Evolutionary conservation across 306 rosid species (phyloP), one percentile per base, ranked within the genome.

Genomic region (Bauhinia variegata): DNA sequence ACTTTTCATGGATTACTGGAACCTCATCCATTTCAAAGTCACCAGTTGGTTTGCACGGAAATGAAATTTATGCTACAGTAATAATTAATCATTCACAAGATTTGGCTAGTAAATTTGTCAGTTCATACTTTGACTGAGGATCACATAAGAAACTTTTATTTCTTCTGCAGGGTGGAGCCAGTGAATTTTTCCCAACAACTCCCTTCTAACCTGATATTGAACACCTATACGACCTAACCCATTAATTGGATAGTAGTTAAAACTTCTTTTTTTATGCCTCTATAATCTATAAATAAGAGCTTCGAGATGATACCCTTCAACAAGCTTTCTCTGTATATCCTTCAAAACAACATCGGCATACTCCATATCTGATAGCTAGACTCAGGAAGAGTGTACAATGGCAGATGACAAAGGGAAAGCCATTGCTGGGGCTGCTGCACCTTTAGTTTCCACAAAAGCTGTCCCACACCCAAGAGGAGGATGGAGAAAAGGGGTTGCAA

Each of bases 401-500:
- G 52, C 68, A 38, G 72, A 50, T 16, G 73, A 75, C 30, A 85
- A 79, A 76, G 90, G 83, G 17, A 85, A 84, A 63, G 63, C 67
- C 39, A 58, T 52, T 60, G 75, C 18, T 16, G 64, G 11, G 11
- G 72, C 52, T 44, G 28, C 60, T 43, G 57, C 75, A 37, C 49
- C 30, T 32, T 55, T 15, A 11, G 73, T 76, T 41, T 36, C 81
- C 31, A 48, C 74, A 62, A 86, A 84, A 80, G 65, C 83, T 54
- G 58, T 68, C 36, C 54, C 69, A 47, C 51, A 44, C 9, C 71
- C 32, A 5, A 33, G 46, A 65, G 72, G 55, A 52, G 75, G 84
- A 64, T 63, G 79, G 80, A 85, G 52, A 63, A 88, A 74, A 68
- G 83, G 83, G 15, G 15, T 76, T 3, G 80, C 88, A 19, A 78